Evolutionary conservation across 495 filamentous ascomycete species (phyloP).

Genomic region (Aspergillus haitiensis): DNA sequence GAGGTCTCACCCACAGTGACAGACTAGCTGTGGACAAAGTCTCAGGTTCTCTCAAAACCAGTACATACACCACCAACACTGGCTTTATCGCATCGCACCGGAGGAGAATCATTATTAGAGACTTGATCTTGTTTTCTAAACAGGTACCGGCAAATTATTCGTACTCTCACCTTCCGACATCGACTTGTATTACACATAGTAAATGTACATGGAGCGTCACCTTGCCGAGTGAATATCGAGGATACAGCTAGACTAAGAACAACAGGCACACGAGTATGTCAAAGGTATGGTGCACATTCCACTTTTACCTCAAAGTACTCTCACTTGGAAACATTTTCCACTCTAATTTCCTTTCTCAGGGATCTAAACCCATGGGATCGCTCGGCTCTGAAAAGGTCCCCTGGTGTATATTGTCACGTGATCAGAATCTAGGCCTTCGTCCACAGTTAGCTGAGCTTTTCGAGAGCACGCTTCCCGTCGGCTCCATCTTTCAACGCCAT

Average conservation of each 20-base stretch:
- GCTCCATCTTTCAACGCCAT: background rate
- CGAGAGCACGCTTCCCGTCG: no score
- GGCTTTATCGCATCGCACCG: conserved; percentile 34
- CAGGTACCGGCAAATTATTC: background rate
- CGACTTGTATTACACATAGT: conserved; percentile 32
- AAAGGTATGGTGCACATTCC: background rate
- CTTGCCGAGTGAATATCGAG: conserved; percentile 17
- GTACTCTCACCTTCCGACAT: conserved; percentile 28
- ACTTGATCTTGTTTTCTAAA: conserved; percentile 1
- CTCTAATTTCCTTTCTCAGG: no score
- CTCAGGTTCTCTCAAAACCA: conserved; percentile 25
- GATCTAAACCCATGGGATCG: no score
- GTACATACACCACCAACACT: conserved; percentile 29
- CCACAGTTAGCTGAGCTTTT: background rate
- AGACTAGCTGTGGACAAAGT: conserved; percentile 24
- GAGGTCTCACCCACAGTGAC: background rate
- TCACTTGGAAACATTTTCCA: no score
- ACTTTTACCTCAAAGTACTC: background rate
- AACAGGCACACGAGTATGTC: background rate
- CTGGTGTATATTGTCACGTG: background rate
- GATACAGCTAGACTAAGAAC: conserved; percentile 4
- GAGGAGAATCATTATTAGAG: conserved; percentile 15
- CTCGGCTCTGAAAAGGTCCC: no score
- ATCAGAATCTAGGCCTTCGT: background rate
- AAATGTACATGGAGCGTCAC: conserved; percentile 27